Evolutionary conservation across 208 protist species (phyloP), one percentile per base, ranked within the genome.

Genomic region (Acanthamoeba healyi): DNA sequence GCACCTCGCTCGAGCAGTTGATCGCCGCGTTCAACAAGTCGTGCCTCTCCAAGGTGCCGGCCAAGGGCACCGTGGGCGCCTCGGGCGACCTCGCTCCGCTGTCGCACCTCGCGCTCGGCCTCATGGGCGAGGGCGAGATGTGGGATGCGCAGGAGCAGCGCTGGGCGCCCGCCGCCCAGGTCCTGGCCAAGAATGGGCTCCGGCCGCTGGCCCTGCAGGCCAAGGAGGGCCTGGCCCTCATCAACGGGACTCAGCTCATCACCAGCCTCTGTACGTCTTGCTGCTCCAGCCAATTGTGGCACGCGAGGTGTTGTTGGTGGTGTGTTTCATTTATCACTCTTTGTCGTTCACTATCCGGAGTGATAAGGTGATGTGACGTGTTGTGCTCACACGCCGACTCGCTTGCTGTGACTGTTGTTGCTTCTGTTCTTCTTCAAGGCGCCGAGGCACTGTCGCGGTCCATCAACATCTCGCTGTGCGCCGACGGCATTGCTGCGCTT

Each of bases 221-320:
- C 19, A 98, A 98, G 92, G 98, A 98, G 79, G 97, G 98, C 42
- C 95, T 99, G 34, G 97, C 98, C 36, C 77, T 99, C 7, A 98
- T 99, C 46, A 99, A 99, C 95, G 98, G 98, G 26, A 99, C 98
- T 29, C 98, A 98, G 95, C 96, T 98, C 29, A 98, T 98, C 38
- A 96, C 97, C 22, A 96, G 97, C 42, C 63, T 98, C 32, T 96
- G 94, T 34, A 87, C 87, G 58, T 12, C 58, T 34, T 12, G n/a
- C n/a, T n/a, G n/a, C n/a, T n/a, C 58, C 26, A 12, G 26, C 26
- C 19, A 2, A 34, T 5, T 65, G 58, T n/a, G 1, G 19, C 58
- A 65, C 58, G 19, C 26, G n/a, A n/a, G n/a, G n/a, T n/a, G n/a
- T n/a, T n/a, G n/a, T n/a, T n/a, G n/a, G n/a, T n/a, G n/a, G n/a